These are phyloP conservation scores for Fusarium mundagurra DNA, from an alignment of 2,329 filamentous ascomycete genomes.

Conservation along the genomic window DNA sequence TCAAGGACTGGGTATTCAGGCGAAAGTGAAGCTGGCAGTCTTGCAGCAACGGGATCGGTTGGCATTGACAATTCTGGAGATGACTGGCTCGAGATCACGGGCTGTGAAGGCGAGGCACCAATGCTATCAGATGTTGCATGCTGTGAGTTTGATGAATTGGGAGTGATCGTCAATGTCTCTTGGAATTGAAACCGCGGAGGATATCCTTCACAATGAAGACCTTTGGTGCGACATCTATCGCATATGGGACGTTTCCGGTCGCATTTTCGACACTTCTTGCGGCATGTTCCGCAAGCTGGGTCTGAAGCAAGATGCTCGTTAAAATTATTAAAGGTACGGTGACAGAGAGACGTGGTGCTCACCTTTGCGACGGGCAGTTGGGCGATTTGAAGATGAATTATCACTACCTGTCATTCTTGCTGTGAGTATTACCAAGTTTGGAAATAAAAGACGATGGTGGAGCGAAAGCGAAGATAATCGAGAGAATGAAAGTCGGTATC, in stretches of 20 bases:
- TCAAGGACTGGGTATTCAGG: background rate
- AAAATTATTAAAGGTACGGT: fast-evolving
- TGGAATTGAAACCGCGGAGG: slow-evolving; percentile 45
- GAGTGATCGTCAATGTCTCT: slow-evolving; percentile 2
- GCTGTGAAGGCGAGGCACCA: background rate
- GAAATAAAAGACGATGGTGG: background rate
- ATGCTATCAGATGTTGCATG: background rate
- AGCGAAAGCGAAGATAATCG: background rate
- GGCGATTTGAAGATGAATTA: background rate
- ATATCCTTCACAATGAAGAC: slow-evolving; percentile 46
- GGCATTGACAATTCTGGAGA: background rate
- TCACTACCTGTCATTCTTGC: slow-evolving; percentile 16
- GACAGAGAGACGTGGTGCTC: background rate
- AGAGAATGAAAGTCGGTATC: background rate
- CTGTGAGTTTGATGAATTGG: fast-evolving
- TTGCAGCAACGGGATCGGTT: fast-evolving
- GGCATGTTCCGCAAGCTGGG: slow-evolving; percentile 46
- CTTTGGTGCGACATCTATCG: slow-evolving; percentile 43
- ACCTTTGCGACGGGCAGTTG: slow-evolving; percentile 39
- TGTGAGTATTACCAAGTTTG: slow-evolving; percentile 2
- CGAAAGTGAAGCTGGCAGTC: background rate
- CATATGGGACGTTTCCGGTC: slow-evolving; percentile 44
- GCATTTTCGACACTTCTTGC: slow-evolving; percentile 48
- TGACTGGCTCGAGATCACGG: background rate
- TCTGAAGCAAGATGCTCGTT: slow-evolving; percentile 21